These are phyloP conservation scores for Alternaria tenuissima DNA, from an alignment of 2,329 filamentous ascomycete genomes.

Conservation along the genomic window DNA sequence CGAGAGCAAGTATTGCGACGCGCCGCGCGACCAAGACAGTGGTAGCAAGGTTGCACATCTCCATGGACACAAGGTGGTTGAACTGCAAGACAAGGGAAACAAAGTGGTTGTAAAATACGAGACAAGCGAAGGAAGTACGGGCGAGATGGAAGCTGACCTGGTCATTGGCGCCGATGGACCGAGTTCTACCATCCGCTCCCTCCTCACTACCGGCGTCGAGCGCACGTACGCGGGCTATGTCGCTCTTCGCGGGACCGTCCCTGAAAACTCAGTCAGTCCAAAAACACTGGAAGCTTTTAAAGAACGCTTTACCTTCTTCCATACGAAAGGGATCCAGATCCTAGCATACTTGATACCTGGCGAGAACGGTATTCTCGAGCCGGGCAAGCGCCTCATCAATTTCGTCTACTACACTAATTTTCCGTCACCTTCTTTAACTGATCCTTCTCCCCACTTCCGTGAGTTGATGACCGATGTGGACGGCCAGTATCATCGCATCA, in stretches of 20 bases:
- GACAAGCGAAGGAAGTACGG: conserved; percentile 24
- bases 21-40: conserved; percentile 23
- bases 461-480: conserved; percentile 57
- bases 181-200: conserved; percentile 39
- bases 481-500: conserved; percentile 53
- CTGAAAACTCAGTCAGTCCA: conserved; percentile 31
- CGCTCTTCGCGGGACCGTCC: conserved; percentile 44
- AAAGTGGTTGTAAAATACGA: conserved; percentile 30
- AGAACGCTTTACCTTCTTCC: conserved; percentile 54
- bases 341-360: conserved; percentile 58
- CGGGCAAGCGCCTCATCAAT: conserved; percentile 56
- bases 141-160: conserved; percentile 35
- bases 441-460: conserved; percentile 50
- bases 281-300: conserved; percentile 40
- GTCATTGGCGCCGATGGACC: conserved; percentile 44
- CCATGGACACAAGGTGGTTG: conserved; percentile 37
- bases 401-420: conserved; percentile 60
- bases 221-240: conserved; percentile 46
- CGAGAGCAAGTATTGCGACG: conserved; percentile 37
- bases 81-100: conserved; percentile 26
- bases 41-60: conserved; percentile 30
- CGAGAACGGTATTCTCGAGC: conserved; percentile 49
- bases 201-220: conserved; percentile 30
- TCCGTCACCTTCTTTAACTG: conserved; percentile 30
- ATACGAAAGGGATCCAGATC: conserved; percentile 48